A percentile compares a stretch with the other conserved stretches of the same genome.
phyloP scores from a whole-genome alignment of 192 early-diverging fungal genomes.

The Entomortierella lignicola region DNA sequence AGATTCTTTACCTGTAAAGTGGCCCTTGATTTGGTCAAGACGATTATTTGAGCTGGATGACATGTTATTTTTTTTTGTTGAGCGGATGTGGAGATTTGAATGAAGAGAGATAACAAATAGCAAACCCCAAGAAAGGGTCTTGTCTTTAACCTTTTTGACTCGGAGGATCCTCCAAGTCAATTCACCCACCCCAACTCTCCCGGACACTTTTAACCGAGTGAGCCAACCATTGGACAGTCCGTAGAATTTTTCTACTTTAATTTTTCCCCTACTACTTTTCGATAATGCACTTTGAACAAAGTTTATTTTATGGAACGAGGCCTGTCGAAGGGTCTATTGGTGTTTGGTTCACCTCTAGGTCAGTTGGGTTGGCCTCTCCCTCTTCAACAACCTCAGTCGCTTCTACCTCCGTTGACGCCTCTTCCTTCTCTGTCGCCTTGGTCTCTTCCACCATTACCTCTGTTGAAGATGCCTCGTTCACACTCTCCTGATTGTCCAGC shows the following conservation, averaged over 20 bases:
- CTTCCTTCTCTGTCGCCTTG: neutral
- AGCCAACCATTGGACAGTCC: slow-evolving; percentile 2
- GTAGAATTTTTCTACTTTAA: too few relatives aligned
- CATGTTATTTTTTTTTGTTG: neutral
- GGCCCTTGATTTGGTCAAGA: slow-evolving; percentile 53
- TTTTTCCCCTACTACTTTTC: too few relatives aligned
- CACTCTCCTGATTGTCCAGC: neutral
- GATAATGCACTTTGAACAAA: too few relatives aligned
- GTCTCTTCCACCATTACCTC: neutral
- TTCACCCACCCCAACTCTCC: neutral
- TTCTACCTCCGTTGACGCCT: neutral
- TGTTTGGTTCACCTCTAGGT: neutral
- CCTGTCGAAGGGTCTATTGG: neutral
- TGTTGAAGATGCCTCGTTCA: neutral
- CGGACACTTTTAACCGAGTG: neutral
- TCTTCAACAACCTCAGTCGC: neutral
- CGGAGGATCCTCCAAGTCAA: neutral
- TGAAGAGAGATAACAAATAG: too few relatives aligned
- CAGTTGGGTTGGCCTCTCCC: neutral
- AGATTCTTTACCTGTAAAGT: slow-evolving; percentile 26
- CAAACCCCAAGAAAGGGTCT: neutral
- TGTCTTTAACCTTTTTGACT: neutral
- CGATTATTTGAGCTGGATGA: slow-evolving; percentile 40
- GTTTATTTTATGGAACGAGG: neutral
- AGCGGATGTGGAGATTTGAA: neutral